Percentiles rank a stretch among this genome's conserved stretches.
phyloP scores from a whole-genome alignment of 495 filamentous ascomycete genomes.

The Cenococcum geophilum region DNA sequence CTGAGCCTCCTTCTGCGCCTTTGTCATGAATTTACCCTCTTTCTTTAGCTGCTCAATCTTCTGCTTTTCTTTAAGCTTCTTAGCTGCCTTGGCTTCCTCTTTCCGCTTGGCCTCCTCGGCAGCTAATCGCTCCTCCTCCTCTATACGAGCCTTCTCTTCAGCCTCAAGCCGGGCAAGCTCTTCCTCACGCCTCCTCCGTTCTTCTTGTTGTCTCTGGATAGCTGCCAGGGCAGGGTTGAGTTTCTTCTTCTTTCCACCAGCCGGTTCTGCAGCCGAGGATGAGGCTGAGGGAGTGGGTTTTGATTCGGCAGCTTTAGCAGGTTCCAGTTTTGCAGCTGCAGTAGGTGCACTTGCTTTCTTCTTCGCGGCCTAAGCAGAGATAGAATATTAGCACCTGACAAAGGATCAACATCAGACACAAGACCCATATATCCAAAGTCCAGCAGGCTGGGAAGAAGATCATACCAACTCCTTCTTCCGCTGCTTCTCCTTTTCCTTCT shows the following conservation, averaged over 20 bases:
- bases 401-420: neutral
- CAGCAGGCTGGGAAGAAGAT: neutral
- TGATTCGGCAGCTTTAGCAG: conserved; percentile 44
- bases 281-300: conserved; percentile 30
- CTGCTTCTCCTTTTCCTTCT: conserved; percentile 88
- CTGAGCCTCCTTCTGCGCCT: conserved; percentile 85
- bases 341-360: conserved; percentile 54
- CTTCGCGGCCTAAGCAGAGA: conserved; percentile 52
- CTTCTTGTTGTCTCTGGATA: conserved; percentile 90
- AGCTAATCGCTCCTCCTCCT: conserved; percentile 59
- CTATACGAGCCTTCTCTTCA: conserved; percentile 68
- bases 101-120: conserved; percentile 69
- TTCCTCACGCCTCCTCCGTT: conserved; percentile 64
- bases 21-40: conserved; percentile 91
- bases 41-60: conserved; percentile 92
- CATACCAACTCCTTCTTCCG: conserved; percentile 77
- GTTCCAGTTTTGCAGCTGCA: conserved; percentile 35
- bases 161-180: conserved; percentile 60
- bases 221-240: conserved; percentile 71
- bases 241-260: conserved; percentile 84
- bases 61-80: conserved; percentile 94
- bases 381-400: conserved; percentile 7
- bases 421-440: neutral
- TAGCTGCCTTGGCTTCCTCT: conserved; percentile 67
- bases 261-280: conserved; percentile 23